Evolutionary conservation across 768 basidiomycete species (phyloP).

Genomic region (Tricholoma bakamatsutake): DNA sequence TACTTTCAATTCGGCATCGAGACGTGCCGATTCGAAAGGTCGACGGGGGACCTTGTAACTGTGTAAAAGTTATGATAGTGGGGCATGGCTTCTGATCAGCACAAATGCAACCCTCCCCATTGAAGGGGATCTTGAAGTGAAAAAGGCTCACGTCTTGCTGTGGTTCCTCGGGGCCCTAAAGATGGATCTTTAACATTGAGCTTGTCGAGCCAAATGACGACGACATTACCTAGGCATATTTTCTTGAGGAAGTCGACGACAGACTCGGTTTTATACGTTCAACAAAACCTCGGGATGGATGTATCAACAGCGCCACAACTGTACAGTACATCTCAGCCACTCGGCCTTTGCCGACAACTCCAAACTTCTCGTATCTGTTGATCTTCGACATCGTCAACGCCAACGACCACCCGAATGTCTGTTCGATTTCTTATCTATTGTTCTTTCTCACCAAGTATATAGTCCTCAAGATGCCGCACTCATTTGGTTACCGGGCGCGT

Average conservation of each 20-base stretch:
- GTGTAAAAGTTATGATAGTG: constrained; percentile 43
- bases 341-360: constrained; percentile 48
- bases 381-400: constrained; percentile 37
- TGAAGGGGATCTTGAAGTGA: constrained; percentile 59
- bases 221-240: constrained; percentile 77
- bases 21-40: constrained; percentile 94
- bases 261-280: constrained; percentile 21
- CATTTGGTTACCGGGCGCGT: constrained; percentile 99
- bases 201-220: constrained; percentile 10
- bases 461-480: constrained; percentile 96
- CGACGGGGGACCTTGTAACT: constrained; percentile 99
- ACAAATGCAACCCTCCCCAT: constrained; percentile 60
- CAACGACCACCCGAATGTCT: constrained; percentile 33
- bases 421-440: constrained; percentile 31
- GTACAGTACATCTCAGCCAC: constrained; percentile 61
- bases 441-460: constrained; percentile 15
- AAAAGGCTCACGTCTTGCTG: constrained; percentile 83
- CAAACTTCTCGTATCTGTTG: constrained; percentile 20
- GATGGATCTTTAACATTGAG: constrained; percentile 27
- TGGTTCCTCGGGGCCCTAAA: constrained; percentile 86
- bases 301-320: constrained; percentile 49
- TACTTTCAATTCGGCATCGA: constrained; percentile 99
- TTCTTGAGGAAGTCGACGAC: constrained; percentile 48
- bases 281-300: constrained; percentile 15
- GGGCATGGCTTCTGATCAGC: constrained; percentile 65